phyloP scores from a whole-genome alignment of 345 rosid genomes.

The Boechera retrofracta region DNA sequence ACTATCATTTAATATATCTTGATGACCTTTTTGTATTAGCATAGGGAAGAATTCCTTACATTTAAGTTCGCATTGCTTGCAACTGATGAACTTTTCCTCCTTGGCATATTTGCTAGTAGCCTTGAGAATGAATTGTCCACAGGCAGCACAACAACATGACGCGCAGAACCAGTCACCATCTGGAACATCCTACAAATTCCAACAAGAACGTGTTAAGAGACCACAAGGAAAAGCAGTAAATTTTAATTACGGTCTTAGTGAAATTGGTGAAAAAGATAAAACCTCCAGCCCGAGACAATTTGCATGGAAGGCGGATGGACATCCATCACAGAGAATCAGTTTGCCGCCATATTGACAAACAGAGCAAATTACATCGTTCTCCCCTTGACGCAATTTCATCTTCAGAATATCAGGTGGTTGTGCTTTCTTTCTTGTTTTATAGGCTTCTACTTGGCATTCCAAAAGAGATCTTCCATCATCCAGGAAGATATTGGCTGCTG shows the following conservation, averaged over 20 bases:
- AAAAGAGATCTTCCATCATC: constrained; percentile 83
- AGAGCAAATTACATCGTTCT: constrained; percentile 70
- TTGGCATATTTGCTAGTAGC: constrained; percentile 34
- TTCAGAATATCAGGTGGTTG: constrained; percentile 40
- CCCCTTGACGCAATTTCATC: constrained; percentile 44
- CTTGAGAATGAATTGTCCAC: constrained; percentile 50
- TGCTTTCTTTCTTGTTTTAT: constrained; percentile 39
- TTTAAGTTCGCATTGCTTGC: constrained; percentile 71
- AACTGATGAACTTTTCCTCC: constrained; percentile 47
- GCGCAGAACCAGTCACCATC: constrained; percentile 92
- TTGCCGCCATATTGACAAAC: constrained; percentile 85
- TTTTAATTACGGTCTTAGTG: constrained; percentile 5
- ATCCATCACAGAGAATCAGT: constrained; percentile 71
- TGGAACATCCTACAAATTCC: constrained; percentile 61
- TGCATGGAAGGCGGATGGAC: constrained; percentile 87
- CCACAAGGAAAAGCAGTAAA: constrained; percentile 6
- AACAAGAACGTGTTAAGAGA: constrained; percentile 30
- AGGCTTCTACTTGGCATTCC: constrained; percentile 59
- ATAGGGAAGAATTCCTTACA: constrained; percentile 53
- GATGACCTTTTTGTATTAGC: constrained; percentile 2
- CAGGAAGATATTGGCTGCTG: constrained; percentile 65
- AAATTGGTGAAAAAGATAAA: constrained; percentile 22
- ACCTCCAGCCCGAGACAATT: constrained; percentile 76
- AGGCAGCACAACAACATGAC: constrained; percentile 74
- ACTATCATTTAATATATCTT: constrained; percentile 28